phyloP scores from a whole-genome alignment of 2,329 filamentous ascomycete genomes.

The Venturiaceae sp. region DNA sequence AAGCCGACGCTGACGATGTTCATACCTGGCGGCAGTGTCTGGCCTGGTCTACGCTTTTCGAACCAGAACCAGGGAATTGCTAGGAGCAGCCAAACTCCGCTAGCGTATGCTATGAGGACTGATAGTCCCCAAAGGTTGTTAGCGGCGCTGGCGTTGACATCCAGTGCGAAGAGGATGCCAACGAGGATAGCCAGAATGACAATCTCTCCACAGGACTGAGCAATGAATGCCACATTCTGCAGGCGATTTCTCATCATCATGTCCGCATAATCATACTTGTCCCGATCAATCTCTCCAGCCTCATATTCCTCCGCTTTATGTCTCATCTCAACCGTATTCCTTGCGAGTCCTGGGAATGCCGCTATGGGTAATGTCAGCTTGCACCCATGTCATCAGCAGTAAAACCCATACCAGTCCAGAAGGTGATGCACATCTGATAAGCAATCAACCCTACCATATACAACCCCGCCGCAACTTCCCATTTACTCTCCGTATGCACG shows the following conservation, averaged over 20 bases:
- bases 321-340: slow-evolving; percentile 43
- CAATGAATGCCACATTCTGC: slow-evolving; percentile 54
- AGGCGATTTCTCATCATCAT: slow-evolving; percentile 54
- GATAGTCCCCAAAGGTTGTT: slow-evolving; percentile 60
- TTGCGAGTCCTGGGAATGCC: slow-evolving; percentile 48
- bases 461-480: slow-evolving; percentile 50
- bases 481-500: slow-evolving; percentile 49
- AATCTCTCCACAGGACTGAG: slow-evolving; percentile 53
- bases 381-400: slow-evolving; percentile 14
- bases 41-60: slow-evolving; percentile 55
- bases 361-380: slow-evolving; percentile 18
- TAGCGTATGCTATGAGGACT: slow-evolving; percentile 56
- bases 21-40: slow-evolving; percentile 34
- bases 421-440: slow-evolving; percentile 58
- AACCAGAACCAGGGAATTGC: slow-evolving; percentile 58
- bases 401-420: slow-evolving; percentile 41
- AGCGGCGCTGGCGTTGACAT: slow-evolving; percentile 47
- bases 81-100: slow-evolving; percentile 53
- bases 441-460: slow-evolving; percentile 59
- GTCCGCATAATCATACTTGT: slow-evolving; percentile 52
- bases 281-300: slow-evolving; percentile 42
- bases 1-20: slow-evolving; percentile 50
- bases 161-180: slow-evolving; percentile 51
- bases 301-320: slow-evolving; percentile 39
- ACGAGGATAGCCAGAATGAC: slow-evolving; percentile 52